Percentiles rank a stretch among this genome's conserved stretches.
Conservation (phyloP, 306 rosid genomes). For the Malus orientalis region DNA sequence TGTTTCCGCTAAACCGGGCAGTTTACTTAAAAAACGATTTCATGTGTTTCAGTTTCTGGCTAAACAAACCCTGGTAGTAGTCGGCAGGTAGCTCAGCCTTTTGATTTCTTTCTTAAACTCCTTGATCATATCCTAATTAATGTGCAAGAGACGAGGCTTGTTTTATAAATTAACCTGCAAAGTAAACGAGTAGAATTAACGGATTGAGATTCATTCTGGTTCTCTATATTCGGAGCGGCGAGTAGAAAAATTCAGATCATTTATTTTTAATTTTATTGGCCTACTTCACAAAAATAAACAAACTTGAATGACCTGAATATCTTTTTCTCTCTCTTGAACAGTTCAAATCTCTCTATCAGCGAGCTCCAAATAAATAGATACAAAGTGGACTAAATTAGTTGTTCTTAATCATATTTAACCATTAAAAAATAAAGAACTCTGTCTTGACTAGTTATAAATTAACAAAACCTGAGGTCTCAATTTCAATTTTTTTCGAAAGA, state of each 20-base stretch:
- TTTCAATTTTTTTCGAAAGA: too few relatives aligned
- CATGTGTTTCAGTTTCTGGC: background rate
- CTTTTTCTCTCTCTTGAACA: too few relatives aligned
- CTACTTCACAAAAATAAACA: too few relatives aligned
- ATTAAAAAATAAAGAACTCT: too few relatives aligned
- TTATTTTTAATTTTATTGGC: too few relatives aligned
- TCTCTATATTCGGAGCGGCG: too few relatives aligned
- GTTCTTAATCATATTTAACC: background rate
- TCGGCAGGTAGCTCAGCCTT: background rate
- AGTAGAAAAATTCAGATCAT: too few relatives aligned
- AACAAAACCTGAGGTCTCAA: background rate
- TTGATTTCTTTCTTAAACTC: background rate
- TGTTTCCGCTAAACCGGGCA: constrained; percentile 65
- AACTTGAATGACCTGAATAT: too few relatives aligned
- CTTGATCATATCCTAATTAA: background rate
- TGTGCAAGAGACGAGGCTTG: background rate
- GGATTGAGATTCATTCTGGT: too few relatives aligned
- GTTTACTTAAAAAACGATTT: constrained; percentile 22
- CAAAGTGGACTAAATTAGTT: background rate
- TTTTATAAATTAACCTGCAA: background rate
- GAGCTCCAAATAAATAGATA: too few relatives aligned
- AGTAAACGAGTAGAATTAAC: background rate
- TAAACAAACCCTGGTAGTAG: background rate
- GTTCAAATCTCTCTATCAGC: too few relatives aligned
- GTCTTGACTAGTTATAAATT: background rate